Conservation (phyloP, 208 protist species). For the Trypanosoma congolense region DNA sequence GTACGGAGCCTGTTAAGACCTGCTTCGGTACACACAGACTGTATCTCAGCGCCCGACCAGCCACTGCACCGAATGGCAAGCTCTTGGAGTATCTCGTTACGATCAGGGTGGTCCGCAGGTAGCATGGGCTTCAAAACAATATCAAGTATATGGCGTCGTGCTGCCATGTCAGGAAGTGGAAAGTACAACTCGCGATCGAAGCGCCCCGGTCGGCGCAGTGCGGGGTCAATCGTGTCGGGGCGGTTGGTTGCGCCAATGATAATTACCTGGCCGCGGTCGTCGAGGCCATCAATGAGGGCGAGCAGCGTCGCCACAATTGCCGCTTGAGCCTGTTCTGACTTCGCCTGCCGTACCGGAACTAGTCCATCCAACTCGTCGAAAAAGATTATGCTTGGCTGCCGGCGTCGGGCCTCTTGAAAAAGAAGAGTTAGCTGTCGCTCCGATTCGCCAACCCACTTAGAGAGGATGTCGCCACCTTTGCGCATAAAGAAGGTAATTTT, state of each 20-base stretch:
- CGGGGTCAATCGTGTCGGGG: constrained; percentile 94
- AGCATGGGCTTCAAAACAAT: constrained; percentile 98
- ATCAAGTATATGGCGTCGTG: constrained; percentile 77
- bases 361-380: constrained; percentile 99
- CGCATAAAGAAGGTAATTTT: constrained; percentile 96
- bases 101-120: constrained; percentile 53
- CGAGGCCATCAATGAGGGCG: constrained; percentile 93
- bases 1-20: constrained; percentile 67
- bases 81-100: constrained; percentile 80
- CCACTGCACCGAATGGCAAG: constrained; percentile 91
- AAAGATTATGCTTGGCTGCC: constrained; percentile 98
- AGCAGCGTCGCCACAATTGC: constrained; percentile 90
- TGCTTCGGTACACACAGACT: constrained; percentile 98
- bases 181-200: constrained; percentile 96
- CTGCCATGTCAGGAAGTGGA: constrained; percentile 65
- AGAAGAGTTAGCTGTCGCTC: constrained; percentile 95
- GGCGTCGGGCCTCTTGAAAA: constrained; percentile 95
- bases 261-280: constrained; percentile 88
- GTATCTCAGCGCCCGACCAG: constrained; percentile 98
- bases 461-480: constrained; percentile 95
- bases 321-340: constrained; percentile 77
- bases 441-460: constrained; percentile 98
- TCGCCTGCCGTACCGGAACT: constrained; percentile 67
- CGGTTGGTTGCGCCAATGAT: constrained; percentile 95
- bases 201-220: constrained; percentile 93